Base-by-base conservation (phyloP, 768 basidiomycete genomes). In the Lyophyllum semitale region DNA sequence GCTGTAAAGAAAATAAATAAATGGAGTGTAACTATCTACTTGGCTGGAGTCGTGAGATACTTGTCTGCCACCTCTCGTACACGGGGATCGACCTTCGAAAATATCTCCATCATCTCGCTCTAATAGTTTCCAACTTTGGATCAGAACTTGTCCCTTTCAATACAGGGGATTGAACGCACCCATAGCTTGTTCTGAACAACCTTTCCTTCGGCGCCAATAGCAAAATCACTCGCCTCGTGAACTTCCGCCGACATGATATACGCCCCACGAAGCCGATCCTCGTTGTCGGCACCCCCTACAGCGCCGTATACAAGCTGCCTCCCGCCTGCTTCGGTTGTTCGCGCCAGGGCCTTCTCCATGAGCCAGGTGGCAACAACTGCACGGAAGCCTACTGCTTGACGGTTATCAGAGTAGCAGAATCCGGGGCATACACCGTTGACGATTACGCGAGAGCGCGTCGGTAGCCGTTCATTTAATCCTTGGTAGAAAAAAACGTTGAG, bases 341-440 rank as follows among this genome's bases (percentile, higher is more conserved):
- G 68, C 1, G 71, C 77, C 0, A 82, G 38, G 0, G 67, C 2
- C 4, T 48, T 61, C 35, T 74, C 68, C 58, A 73, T 63, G 1
- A 75, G 20, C 30, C 52, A 49, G n/a, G n/a, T n/a, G 17, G 51
- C 33, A 4, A 73, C 5, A 8, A 60, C 15, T 8, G 55, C 48
- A 26, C 51, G 25, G 22, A 68, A 7, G 1, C 63, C 66, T 3
- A 74, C 17, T 7, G 64, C 58, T 23, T 71, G 58, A 0, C 66
- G 61, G 1, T 80, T 61, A 18, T 73, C 68, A 7, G 77, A 77
- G 18, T 60, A 48, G 61, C 77, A 77, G 59, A 68, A 73, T 2
- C 78, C 78, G n/a, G 80, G 80, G 48, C 74, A 72, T 26, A 75
- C 67, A 30, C 69, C 41, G 51, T 70, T 68, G 51, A 73, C 68